These are phyloP conservation scores for Salix exigua DNA, from an alignment of 345 rosid genomes.

Conservation along the genomic window DNA sequence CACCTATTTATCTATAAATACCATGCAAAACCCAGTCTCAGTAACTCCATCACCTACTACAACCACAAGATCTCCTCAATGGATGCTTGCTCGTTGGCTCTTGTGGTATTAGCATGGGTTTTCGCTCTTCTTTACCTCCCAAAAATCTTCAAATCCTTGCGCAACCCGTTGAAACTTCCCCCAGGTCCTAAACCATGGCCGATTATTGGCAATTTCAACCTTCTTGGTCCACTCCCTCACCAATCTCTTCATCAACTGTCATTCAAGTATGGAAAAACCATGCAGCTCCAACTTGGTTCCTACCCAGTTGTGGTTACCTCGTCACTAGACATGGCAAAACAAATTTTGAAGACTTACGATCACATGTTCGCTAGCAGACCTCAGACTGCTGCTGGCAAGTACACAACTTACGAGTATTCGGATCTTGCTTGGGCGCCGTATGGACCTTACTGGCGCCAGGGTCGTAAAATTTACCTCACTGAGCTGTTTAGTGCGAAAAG, in stretches of 20 bases:
- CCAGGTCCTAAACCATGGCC: slow-evolving; percentile 41
- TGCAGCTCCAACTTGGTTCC: slow-evolving; percentile 36
- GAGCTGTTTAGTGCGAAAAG: slow-evolving; percentile 59
- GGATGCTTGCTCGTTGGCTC: not conserved
- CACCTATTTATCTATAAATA: not conserved
- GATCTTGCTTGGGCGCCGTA: slow-evolving; percentile 61
- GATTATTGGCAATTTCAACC: slow-evolving; percentile 35
- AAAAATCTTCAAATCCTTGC: not conserved
- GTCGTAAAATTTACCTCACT: slow-evolving; percentile 48
- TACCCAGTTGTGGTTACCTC: slow-evolving; percentile 11
- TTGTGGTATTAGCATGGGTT: not conserved
- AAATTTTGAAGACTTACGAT: not conserved
- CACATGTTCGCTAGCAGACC: slow-evolving; percentile 35
- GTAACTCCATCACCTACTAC: not conserved
- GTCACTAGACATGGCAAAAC: not conserved
- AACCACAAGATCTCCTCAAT: not conserved
- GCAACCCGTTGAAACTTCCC: slow-evolving; percentile 9
- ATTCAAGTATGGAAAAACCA: slow-evolving; percentile 26
- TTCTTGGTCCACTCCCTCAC: slow-evolving; percentile 36
- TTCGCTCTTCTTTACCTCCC: not conserved
- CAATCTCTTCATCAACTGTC: slow-evolving; percentile 28
- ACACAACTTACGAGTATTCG: slow-evolving; percentile 60
- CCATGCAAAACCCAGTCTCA: not conserved
- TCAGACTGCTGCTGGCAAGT: slow-evolving; percentile 52
- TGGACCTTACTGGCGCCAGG: slow-evolving; percentile 68